Conservation (phyloP, 345 rosid species). For the Psidium friedrichsthalianum region DNA sequence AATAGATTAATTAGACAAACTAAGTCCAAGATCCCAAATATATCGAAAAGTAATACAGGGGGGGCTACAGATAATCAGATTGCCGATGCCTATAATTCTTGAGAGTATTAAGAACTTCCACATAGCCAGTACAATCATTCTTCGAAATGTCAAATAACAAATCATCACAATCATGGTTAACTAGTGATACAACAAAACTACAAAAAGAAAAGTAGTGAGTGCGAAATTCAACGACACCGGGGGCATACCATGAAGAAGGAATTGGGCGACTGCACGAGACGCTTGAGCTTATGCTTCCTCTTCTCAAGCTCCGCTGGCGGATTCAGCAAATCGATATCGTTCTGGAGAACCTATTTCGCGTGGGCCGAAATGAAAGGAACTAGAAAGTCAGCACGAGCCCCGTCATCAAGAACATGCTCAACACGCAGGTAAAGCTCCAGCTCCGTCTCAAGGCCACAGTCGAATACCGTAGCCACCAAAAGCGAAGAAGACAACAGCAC, state of each 20-base stretch:
- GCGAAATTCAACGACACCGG: background rate
- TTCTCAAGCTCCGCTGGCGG: slow-evolving; percentile 75
- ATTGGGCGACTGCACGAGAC: slow-evolving; percentile 62
- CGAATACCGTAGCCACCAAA: too few species aligned
- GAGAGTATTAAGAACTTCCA: background rate
- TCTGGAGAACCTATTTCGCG: slow-evolving; percentile 40
- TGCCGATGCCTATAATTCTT: rapidly evolving
- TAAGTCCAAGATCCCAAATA: background rate
- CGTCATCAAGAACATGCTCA: background rate
- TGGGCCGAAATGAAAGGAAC: background rate
- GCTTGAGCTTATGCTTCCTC: slow-evolving; percentile 82
- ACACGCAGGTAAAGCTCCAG: background rate
- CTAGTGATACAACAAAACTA: background rate
- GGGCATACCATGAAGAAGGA: slow-evolving; percentile 56
- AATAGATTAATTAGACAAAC: background rate
- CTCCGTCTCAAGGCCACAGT: background rate
- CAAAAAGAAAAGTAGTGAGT: background rate
- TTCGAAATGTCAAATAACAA: background rate
- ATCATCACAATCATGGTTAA: background rate
- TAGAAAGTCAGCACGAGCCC: background rate
- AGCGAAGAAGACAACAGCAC: background rate
- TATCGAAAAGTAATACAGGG: background rate
- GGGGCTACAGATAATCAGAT: background rate
- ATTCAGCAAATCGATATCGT: slow-evolving; percentile 60
- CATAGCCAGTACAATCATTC: background rate